phyloP scores from a whole-genome alignment of 169 alveolate genomes.

The Cryptosporidium andersoni region DNA sequence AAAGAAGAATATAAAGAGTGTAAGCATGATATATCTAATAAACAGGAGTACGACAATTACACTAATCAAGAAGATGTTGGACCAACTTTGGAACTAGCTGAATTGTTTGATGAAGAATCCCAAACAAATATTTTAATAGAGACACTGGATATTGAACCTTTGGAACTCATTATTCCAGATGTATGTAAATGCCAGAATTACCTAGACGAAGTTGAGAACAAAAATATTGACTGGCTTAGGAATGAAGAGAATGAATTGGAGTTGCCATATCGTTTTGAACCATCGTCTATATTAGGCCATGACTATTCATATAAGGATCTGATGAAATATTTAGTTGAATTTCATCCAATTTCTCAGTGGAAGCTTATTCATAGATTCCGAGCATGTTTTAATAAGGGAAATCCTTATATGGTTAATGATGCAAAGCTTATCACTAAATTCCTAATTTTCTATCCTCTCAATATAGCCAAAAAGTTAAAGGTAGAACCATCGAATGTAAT shows the following conservation, averaged over 20 bases:
- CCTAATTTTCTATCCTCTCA: slow-evolving; percentile 29
- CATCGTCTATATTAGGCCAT: not conserved
- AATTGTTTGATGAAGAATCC: not conserved
- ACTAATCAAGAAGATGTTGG: not conserved
- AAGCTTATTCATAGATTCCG: slow-evolving; percentile 42
- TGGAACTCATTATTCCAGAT: not conserved
- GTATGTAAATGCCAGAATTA: not conserved
- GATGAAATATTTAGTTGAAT: slow-evolving; percentile 12
- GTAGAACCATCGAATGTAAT: not conserved
- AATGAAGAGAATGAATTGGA: slow-evolving; percentile 33
- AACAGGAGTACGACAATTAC: not conserved
- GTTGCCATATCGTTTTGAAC: slow-evolving; percentile 34
- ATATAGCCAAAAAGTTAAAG: not conserved
- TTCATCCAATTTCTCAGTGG: slow-evolving; percentile 64
- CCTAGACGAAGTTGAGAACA: not conserved
- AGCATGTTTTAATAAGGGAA: slow-evolving; percentile 48
- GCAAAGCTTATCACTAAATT: slow-evolving; percentile 45
- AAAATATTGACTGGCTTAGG: slow-evolving; percentile 21
- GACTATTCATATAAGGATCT: slow-evolving; percentile 6
- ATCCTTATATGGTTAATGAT: slow-evolving; percentile 41
- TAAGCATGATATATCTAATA: not conserved
- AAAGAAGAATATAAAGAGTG: not conserved
- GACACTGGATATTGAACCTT: not conserved
- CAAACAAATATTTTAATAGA: not conserved
- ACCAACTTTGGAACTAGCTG: not conserved